Evolutionary conservation across 306 rosid genomes (phyloP), one percentile per base, ranked within the genome.

Genomic region (Acacia melanoxylon): DNA sequence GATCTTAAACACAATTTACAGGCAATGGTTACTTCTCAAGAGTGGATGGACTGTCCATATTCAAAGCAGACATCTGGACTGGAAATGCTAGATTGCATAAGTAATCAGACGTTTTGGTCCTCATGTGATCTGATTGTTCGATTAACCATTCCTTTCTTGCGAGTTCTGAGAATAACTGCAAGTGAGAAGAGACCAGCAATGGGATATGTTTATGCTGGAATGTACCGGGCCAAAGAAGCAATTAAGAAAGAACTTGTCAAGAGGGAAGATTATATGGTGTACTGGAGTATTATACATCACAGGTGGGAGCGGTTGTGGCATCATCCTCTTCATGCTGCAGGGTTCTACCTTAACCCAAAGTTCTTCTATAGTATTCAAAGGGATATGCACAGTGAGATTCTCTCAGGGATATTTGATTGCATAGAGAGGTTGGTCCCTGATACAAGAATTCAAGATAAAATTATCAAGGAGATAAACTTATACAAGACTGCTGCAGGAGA

Each of bases 301-400:
- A 85, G 93, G 86, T 94, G 97, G 97, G 94, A 91, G 74, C 92
- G 85, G 80, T 90, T 84, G 41, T 87, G 91, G 93, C 72, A 80
- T 77, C 94, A 87, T 93, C 98, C 95, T 81, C 97, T 94, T 89
- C 92, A 90, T 80, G 89, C 92, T 20, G 97, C 97, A 25, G 97
- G 97, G 65, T 91, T 94, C 89, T 94, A 76, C 88, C 89, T 94
- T 72, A 91, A 93, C 92, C 98, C 98, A 20, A 91, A 90, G 86
- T 87, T 89, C 81, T 94, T 94, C 85, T 91, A 93, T 82, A 89
- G 97, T 79, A 63, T 90, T 52, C 89, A 93, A 89, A 97, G 97
- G 83, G 94, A 90, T 76, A 67, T 93, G 78, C 97, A 81, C 62
- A 49, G 62, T 41, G 86, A 90, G 78, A 89, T 93, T 83, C 79